phyloP scores from a whole-genome alignment of 1,284 basidiomycete species.

The Moesziomyces antarcticus region DNA sequence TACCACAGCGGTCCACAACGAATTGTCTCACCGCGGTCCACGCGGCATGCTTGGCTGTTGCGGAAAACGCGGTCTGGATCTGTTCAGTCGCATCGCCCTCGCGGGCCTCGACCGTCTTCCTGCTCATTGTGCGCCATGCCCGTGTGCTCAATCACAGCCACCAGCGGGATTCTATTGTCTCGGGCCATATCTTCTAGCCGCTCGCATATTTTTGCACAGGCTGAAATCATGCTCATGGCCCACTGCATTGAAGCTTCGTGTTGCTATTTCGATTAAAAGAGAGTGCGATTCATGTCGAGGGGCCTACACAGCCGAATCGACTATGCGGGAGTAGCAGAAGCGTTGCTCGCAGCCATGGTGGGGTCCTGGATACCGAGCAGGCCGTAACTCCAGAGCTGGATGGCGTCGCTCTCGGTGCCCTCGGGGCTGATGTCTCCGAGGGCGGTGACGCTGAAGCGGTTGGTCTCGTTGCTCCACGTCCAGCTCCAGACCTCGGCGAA shows the following conservation, averaged over 20 bases:
- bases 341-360: not conserved
- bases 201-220: not conserved
- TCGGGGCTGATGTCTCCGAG: constrained; percentile 50
- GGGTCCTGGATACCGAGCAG: constrained; percentile 68
- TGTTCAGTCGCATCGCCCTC: too few species aligned
- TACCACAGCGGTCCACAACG: too few species aligned
- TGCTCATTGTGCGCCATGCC: too few species aligned
- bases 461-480: constrained; percentile 29
- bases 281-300: not conserved
- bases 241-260: not conserved
- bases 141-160: not conserved
- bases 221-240: not conserved
- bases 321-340: not conserved
- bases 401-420: constrained; percentile 69
- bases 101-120: too few species aligned
- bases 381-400: constrained; percentile 69
- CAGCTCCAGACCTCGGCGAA: constrained; percentile 49
- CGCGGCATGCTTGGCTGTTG: too few species aligned
- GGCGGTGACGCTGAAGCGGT: constrained; percentile 24
- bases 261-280: not conserved
- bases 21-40: too few species aligned
- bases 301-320: not conserved
- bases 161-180: not conserved
- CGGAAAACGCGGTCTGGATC: too few species aligned
- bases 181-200: not conserved